Conservation (phyloP, 2,329 filamentous ascomycete species). For the Cordyceps cicadae region DNA sequence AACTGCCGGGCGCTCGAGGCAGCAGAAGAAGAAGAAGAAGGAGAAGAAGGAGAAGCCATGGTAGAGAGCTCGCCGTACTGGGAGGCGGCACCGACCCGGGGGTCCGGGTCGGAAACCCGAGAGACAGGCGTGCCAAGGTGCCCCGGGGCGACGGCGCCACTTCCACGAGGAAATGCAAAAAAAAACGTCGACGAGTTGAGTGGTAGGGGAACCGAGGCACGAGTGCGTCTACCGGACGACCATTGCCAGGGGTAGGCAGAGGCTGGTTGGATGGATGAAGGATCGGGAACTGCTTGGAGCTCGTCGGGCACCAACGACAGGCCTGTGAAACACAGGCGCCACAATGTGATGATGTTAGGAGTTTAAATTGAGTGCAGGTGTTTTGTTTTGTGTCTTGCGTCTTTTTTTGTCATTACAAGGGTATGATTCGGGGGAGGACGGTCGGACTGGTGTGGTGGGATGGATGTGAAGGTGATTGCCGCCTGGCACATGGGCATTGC, state of each 20-base stretch:
- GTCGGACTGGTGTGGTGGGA: not conserved
- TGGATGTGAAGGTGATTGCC: not conserved
- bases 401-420: not conserved
- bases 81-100: not conserved
- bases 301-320: not conserved
- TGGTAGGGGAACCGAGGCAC: not conserved
- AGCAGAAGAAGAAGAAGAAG: not conserved
- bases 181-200: not conserved
- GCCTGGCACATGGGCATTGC: constrained; percentile 4
- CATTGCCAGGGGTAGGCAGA: not conserved
- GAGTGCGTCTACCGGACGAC: not conserved
- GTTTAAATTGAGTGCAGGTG: not conserved
- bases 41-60: not conserved
- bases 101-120: not conserved
- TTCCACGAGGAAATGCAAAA: not conserved
- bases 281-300: not conserved
- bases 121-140: not conserved
- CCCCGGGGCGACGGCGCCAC: not conserved
- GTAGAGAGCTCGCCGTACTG: not conserved
- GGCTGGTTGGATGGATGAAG: not conserved
- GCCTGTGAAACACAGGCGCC: constrained; percentile 1
- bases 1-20: not conserved
- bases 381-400: not conserved
- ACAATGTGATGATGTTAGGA: not conserved
- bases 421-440: not conserved